Conservation (phyloP, 495 filamentous ascomycete genomes). For the Beverwykella pulmonaria region DNA sequence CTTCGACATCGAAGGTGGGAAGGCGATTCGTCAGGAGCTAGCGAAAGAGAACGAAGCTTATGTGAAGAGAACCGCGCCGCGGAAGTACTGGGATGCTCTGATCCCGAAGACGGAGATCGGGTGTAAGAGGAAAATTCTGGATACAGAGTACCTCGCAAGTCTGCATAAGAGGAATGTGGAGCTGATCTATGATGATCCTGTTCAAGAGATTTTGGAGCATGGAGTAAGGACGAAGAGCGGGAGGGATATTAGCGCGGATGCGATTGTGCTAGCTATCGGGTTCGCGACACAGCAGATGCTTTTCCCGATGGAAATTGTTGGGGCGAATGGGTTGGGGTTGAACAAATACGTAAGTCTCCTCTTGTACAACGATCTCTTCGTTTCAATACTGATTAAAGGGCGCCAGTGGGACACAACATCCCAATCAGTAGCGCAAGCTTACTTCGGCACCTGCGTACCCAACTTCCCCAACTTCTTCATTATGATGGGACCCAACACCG, state of each 20-base stretch:
- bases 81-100: constrained; percentile 41
- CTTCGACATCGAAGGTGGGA: constrained; percentile 38
- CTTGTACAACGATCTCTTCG: not conserved
- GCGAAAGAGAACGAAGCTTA: constrained; percentile 38
- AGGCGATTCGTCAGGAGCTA: constrained; percentile 25
- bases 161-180: constrained; percentile 41
- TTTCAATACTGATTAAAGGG: not conserved
- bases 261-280: constrained; percentile 43
- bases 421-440: constrained; percentile 39
- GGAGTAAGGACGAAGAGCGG: constrained; percentile 35
- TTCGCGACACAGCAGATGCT: constrained; percentile 42
- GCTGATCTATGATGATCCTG: constrained; percentile 37
- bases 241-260: constrained; percentile 39
- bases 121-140: constrained; percentile 43
- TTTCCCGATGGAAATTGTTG: constrained; percentile 42
- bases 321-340: constrained; percentile 32
- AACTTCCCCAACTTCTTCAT: constrained; percentile 46
- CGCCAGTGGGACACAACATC: constrained; percentile 37
- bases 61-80: constrained; percentile 39
- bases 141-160: constrained; percentile 40
- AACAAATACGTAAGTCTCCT: constrained; percentile 35
- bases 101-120: constrained; percentile 41
- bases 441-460: constrained; percentile 41
- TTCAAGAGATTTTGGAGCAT: constrained; percentile 30
- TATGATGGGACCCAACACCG: constrained; percentile 44